These are phyloP conservation scores for Rhizopogon vulgaris DNA, from an alignment of 768 basidiomycete genomes.

Conservation along the genomic window DNA sequence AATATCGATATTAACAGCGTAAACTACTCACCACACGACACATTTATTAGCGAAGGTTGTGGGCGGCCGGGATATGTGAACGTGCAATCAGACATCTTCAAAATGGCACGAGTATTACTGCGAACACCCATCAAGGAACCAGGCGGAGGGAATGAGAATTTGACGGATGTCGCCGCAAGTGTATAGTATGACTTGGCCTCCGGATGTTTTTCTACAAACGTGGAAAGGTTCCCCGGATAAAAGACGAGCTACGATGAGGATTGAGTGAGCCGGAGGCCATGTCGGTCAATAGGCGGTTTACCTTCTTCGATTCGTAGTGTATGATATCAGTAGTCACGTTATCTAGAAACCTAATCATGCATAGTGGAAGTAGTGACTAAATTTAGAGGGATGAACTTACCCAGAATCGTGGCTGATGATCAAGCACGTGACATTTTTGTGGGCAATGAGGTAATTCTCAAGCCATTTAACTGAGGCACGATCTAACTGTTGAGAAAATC, in stretches of 20 bases:
- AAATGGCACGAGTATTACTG: slow-evolving; percentile 91
- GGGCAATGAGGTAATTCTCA: slow-evolving; percentile 77
- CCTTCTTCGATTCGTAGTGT: slow-evolving; percentile 94
- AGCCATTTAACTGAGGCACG: slow-evolving; percentile 86
- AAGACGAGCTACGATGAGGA: slow-evolving; percentile 63
- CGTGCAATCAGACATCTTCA: slow-evolving; percentile 87
- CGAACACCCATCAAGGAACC: slow-evolving; percentile 96
- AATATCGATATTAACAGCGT: not conserved
- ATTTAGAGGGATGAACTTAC: slow-evolving; percentile 35
- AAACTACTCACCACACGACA: slow-evolving; percentile 55
- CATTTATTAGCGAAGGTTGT: slow-evolving; percentile 76
- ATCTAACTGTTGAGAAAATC: slow-evolving; percentile 50
- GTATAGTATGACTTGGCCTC: slow-evolving; percentile 97
- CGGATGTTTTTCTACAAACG: slow-evolving; percentile 85
- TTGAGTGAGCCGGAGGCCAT: slow-evolving; percentile 11
- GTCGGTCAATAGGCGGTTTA: slow-evolving; percentile 17
- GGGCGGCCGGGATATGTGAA: slow-evolving; percentile 88
- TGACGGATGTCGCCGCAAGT: slow-evolving; percentile 86
- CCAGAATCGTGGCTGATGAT: slow-evolving; percentile 97
- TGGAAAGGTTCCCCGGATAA: slow-evolving; percentile 88
- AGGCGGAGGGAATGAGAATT: slow-evolving; percentile 92
- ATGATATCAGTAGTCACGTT: slow-evolving; percentile 95
- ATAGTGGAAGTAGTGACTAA: slow-evolving; percentile 5
- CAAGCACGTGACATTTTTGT: slow-evolving; percentile 82
- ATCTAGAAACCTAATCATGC: slow-evolving; percentile 71